Conservation (phyloP, 805 yeast species). For the Metschnikowia matae region DNA sequence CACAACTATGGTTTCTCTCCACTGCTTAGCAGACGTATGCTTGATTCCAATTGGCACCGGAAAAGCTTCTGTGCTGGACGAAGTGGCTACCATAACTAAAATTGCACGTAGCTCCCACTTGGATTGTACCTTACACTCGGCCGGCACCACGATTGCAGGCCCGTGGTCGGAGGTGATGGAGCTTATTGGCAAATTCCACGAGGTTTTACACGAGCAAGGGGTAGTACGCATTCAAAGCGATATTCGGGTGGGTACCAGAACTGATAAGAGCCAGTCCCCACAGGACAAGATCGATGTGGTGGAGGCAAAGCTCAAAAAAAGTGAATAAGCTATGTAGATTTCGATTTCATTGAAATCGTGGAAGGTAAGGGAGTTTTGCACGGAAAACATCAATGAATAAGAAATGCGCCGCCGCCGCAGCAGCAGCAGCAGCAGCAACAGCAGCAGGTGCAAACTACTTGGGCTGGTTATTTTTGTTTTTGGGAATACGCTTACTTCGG, state of each 20-base stretch:
- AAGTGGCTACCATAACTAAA: constrained; percentile 66
- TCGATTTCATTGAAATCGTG: no score
- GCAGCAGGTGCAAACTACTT: not conserved
- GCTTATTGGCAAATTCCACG: constrained; percentile 74
- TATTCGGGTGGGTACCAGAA: constrained; percentile 81
- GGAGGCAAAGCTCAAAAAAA: constrained; percentile 38
- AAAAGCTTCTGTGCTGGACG: constrained; percentile 74
- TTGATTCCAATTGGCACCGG: constrained; percentile 83
- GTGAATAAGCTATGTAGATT: not conserved
- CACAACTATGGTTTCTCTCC: constrained; percentile 36
- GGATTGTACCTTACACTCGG: constrained; percentile 74
- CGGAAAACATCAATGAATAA: no score
- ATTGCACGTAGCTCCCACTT: constrained; percentile 59
- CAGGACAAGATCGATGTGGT: constrained; percentile 69
- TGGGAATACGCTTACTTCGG: not conserved
- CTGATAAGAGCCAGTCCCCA: constrained; percentile 68
- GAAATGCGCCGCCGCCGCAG: no score
- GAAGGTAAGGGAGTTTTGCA: no score
- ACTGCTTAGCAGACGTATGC: constrained; percentile 83
- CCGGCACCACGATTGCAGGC: constrained; percentile 89
- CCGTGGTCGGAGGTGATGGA: constrained; percentile 89
- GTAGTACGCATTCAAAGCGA: constrained; percentile 80
- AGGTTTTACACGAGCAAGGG: constrained; percentile 62
- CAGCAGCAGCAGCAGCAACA: no score
- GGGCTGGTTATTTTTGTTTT: not conserved